Evolutionary conservation across 2,329 filamentous ascomycete genomes (phyloP), one percentile per base, ranked within the genome.

Genomic region (Calonectria montana): DNA sequence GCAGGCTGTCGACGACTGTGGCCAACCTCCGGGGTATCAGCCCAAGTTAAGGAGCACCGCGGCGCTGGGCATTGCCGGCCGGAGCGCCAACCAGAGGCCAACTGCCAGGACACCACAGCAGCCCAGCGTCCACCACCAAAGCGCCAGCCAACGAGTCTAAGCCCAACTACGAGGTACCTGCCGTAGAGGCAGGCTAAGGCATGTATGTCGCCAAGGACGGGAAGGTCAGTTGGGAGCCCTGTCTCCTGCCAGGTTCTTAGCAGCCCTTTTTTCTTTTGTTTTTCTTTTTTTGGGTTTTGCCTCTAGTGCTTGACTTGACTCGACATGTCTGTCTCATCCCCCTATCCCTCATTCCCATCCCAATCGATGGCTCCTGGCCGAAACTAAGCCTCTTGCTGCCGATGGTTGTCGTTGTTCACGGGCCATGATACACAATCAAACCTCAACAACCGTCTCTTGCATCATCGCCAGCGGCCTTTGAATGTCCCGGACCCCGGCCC

Each of bases 51-150:
- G 35, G 68, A 69, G 69, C 65, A 69, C 55, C 67, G 71, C 73
- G 50, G 73, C 64, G 71, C 72, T 77, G 74, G 70, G 67, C 61
- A 67, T 75, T 78, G 76, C 75, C 74, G 70, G 75, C 75, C 74
- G 70, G 76, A 59, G 53, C 29, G 21, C 68, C 25, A 57, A 37
- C 55, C 63, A 57, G 47, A 31, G 39, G 39, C 39, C 57, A 59
- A 37, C 68, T 37, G 37, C 68, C 62, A 70, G 59, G 74, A 65
- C 50, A 71, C 59, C 35, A 63, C 47, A 64, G 62, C 74, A 75
- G 62, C 47, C 48, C 61, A 64, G 70, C 63, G 72, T 71, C 74
- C 67, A 67, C 45, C 68, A 74, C 71, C 68, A 65, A 35, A 66
- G 29, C 73, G 69, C 70, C 65, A 70, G 37, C 50, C 69, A 69